Evolutionary conservation across 805 yeast species (phyloP).

Genomic region (Candida cerambycidarum): DNA sequence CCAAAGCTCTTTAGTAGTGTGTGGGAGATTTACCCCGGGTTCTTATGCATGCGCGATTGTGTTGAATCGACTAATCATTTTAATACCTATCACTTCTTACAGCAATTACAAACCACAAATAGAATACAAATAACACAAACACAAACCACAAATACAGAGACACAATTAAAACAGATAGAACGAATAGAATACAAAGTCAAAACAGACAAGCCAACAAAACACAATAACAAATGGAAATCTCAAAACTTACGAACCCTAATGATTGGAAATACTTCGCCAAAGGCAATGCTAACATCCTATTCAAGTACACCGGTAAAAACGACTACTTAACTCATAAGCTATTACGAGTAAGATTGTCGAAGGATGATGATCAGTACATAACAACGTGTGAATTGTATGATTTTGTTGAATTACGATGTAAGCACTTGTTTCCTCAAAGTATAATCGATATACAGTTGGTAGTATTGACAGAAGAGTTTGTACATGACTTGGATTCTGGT

Average conservation of each 20-base stretch:
- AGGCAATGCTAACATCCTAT: constrained; percentile 52
- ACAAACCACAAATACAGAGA: too few relatives aligned
- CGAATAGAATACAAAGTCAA: too few relatives aligned
- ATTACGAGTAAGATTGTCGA: constrained; percentile 35
- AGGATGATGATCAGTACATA: constrained; percentile 34
- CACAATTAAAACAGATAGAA: neutral
- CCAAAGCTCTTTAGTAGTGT: too few relatives aligned
- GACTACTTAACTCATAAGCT: constrained; percentile 35
- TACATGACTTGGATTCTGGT: constrained; percentile 23
- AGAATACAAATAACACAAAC: too few relatives aligned
- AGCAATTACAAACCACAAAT: too few relatives aligned
- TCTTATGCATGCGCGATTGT: too few relatives aligned
- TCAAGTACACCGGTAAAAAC: constrained; percentile 38
- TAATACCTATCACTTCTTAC: too few relatives aligned
- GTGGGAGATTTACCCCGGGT: too few relatives aligned
- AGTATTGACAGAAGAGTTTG: constrained; percentile 30
- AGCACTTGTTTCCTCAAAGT: constrained; percentile 27
- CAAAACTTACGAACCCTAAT: constrained; percentile 29
- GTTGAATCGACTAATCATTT: too few relatives aligned
- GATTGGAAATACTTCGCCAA: constrained; percentile 48
- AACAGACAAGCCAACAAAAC: too few relatives aligned
- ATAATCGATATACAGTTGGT: constrained; percentile 34
- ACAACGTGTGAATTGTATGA: constrained; percentile 41
- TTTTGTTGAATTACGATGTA: constrained; percentile 38
- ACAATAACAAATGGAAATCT: constrained; percentile 31